Evolutionary conservation across 2,329 filamentous ascomycete genomes (phyloP).

Genomic region (Cladophialophora chaetospira): DNA sequence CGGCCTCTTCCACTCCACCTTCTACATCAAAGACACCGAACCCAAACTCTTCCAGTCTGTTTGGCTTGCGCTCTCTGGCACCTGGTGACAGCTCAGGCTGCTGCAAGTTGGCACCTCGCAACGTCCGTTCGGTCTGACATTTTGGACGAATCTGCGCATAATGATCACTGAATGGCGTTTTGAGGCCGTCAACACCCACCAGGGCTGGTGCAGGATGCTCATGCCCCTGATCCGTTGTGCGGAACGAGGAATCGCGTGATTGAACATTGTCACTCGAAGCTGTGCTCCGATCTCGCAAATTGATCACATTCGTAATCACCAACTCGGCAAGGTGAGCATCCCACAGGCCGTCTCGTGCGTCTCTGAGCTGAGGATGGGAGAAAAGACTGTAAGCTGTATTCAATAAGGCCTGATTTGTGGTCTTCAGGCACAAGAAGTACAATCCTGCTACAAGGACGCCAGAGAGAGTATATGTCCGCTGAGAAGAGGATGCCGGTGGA

Average conservation of each 20-base stretch:
- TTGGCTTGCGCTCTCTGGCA: not conserved
- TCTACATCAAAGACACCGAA: not conserved
- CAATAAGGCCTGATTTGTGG: slow-evolving; percentile 15
- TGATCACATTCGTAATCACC: slow-evolving; percentile 21
- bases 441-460: slow-evolving; percentile 32
- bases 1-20: not conserved
- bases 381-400: slow-evolving; percentile 25
- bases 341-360: slow-evolving; percentile 34
- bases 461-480: slow-evolving; percentile 31
- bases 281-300: not conserved
- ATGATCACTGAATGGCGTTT: no score
- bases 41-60: slow-evolving; percentile 1
- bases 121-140: no score
- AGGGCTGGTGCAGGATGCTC: no score
- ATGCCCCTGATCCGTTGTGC: no score
- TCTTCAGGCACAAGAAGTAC: slow-evolving; percentile 34
- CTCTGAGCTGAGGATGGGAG: slow-evolving; percentile 16
- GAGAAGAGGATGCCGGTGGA: not conserved
- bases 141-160: no score
- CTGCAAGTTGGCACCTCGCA: not conserved
- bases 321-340: slow-evolving; percentile 26
- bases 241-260: no score
- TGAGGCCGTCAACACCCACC: no score
- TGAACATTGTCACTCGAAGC: not conserved
- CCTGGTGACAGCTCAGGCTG: not conserved